Conservation (phyloP, 768 basidiomycete genomes). For the Austroboletus festivus region DNA sequence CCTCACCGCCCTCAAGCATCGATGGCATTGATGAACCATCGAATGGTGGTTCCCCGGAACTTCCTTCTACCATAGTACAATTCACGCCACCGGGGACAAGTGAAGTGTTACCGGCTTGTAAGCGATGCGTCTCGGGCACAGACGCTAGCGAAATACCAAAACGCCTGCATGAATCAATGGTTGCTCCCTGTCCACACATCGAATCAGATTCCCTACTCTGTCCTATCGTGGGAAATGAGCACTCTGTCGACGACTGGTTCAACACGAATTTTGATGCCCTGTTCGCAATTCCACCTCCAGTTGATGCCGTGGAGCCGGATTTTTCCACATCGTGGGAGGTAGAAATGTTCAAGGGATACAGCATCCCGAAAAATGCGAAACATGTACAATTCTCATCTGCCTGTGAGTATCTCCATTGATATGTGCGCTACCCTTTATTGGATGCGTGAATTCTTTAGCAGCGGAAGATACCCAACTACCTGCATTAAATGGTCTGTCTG, state of each 20-base stretch:
- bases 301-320: slow-evolving; percentile 25
- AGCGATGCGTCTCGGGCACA: slow-evolving; percentile 38
- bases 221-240: slow-evolving; percentile 12
- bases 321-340: slow-evolving; percentile 30
- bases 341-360: slow-evolving; percentile 32
- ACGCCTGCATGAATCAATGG: slow-evolving; percentile 19
- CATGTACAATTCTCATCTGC: background rate
- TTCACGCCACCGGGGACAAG: background rate
- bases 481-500: background rate
- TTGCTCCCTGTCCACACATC: slow-evolving; percentile 21
- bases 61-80: background rate
- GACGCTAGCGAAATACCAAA: slow-evolving; percentile 24
- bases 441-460: background rate
- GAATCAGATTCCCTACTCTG: slow-evolving; percentile 32
- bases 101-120: slow-evolving; percentile 15
- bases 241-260: slow-evolving; percentile 38
- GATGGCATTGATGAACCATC: background rate
- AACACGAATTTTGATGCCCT: slow-evolving; percentile 20
- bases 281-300: slow-evolving; percentile 28
- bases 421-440: background rate
- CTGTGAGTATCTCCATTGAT: slow-evolving; percentile 7
- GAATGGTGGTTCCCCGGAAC: background rate
- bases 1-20: slow-evolving; percentile 14
- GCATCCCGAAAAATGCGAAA: slow-evolving; percentile 9
- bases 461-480: background rate